Evolutionary conservation across 768 basidiomycete species (phyloP), one percentile per base, ranked within the genome.

Genomic region (Mycena latifolia): DNA sequence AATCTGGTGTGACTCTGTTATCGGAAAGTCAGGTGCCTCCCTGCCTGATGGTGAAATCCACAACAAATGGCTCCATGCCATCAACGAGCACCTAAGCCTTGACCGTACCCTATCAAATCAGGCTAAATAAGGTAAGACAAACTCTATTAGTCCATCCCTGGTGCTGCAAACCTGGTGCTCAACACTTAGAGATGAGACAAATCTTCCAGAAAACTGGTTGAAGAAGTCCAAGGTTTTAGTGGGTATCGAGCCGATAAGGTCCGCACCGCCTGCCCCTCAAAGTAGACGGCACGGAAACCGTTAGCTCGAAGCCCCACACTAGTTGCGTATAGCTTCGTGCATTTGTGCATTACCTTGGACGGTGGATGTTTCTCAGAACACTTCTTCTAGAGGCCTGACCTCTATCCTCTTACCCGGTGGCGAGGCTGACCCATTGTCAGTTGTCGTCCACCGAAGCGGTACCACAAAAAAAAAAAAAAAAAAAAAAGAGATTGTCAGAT

Each of bases 91-190:
- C 14, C 53, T 77, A 0, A 18, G 60, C 15, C 37, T 74, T 25
- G 74, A 78, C 50, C 35, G 65, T 10, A 27, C 63, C 5, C 53
- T 54, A 17, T 57, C 69, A 11, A 69, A 66, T 48, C 52, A 22
- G 14, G 12, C 14, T 6, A 45, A 46, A 27, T 72, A 70, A 29
- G 71, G 65, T 7, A 63, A 57, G 17, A 22, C 29, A 31, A 61
- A 61, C 35, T 65, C 71, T 1, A 12, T 75, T 0, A 46, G 59
- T 0, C 45, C 59, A 9, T 12, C 17, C 8, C 27, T 70, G 3
- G 74, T 76, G 0, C 37, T 66, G 17, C 46, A 47, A 6, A 78
- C 77, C 20, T 76, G 75, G 77, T 60, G 43, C 29, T 50, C 39
- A 1, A 51, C 69, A 8, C 65, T 76, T 0, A 22, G 25, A 5